Evolutionary conservation across 352 stramenopile genomes (phyloP).

Genomic region (Phytophthora litchii): DNA sequence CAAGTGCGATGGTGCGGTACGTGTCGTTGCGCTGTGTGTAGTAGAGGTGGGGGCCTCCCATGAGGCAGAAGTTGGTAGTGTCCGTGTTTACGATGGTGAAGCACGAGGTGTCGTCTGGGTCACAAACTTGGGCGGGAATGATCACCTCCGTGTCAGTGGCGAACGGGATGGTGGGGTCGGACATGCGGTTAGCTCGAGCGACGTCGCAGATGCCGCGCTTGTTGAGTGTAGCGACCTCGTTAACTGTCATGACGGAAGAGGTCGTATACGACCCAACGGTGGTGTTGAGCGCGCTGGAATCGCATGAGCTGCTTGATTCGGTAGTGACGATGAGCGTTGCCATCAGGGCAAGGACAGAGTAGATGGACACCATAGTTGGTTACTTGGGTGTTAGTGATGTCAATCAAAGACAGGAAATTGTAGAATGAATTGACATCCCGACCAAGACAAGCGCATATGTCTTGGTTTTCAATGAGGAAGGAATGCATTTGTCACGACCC

Average conservation of each 20-base stretch:
- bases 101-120: background rate
- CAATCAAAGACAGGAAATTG: background rate
- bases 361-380: background rate
- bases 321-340: background rate
- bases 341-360: background rate
- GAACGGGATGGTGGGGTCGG: background rate
- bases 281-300: background rate
- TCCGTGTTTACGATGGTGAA: background rate
- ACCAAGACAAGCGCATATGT: background rate
- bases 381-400: background rate
- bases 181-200: background rate
- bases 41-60: constrained; percentile 28
- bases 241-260: background rate
- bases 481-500: no score
- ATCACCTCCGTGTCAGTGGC: background rate
- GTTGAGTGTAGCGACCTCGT: background rate
- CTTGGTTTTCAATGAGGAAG: no score
- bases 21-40: constrained; percentile 32
- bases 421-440: background rate
- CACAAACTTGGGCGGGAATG: background rate
- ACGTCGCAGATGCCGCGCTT: background rate
- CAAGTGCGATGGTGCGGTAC: constrained; percentile 17
- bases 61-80: constrained; percentile 8
- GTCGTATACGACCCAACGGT: background rate
- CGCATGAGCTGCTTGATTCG: background rate